Base-by-base conservation (phyloP, 352 stramenopile species). In the Globisporangium lucens region DNA sequence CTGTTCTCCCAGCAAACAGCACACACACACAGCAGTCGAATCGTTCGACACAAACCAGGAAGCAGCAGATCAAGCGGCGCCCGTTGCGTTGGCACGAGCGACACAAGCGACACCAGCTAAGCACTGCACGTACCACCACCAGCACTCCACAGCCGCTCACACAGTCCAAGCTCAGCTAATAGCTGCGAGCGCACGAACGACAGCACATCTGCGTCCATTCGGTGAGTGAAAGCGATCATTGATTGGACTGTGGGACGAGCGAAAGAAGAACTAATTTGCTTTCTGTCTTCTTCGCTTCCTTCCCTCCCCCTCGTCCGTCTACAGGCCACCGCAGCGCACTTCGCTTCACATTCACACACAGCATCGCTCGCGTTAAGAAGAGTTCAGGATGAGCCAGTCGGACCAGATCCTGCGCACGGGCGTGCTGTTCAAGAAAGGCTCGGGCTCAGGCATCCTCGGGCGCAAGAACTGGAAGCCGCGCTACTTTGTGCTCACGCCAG, bases 361-460 rank as follows among this genome's bases (percentile, higher is more conserved):
- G 24, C 24, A 8, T 49, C 41, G 41, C 41, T 5, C 41, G 41
- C 13, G 33, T 30, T 22, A 29, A 15, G 22, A 56, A 35, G 20
- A 52, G 15, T 7, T 20, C 15, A 53, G 0, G 52, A 86, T 83
- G 79, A 83, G 61, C 41, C 56, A 64, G 15, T 65, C 85, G 61
- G 72, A 80, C 33, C 70, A 83, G 56, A 78, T 89, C 51, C 70
- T 90, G 55, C 83, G 87, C 74, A 90, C 83, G 10, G 87, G 87
- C 12, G 83, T 95, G 67, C 70, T 95, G 36, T 93, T 93, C 74
- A 95, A 95, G 72, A 91, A 91, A 59, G 83, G 87, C 56, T 87
- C 77, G 2, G 83, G 83, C 66, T 69, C 73, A 4, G 79, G 82
- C 3, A 76, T 83, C n/a, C 84, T 94, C 67, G 85, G 87, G 29